phyloP scores from a whole-genome alignment of 768 basidiomycete species.

The Pleurotus djamor region DNA sequence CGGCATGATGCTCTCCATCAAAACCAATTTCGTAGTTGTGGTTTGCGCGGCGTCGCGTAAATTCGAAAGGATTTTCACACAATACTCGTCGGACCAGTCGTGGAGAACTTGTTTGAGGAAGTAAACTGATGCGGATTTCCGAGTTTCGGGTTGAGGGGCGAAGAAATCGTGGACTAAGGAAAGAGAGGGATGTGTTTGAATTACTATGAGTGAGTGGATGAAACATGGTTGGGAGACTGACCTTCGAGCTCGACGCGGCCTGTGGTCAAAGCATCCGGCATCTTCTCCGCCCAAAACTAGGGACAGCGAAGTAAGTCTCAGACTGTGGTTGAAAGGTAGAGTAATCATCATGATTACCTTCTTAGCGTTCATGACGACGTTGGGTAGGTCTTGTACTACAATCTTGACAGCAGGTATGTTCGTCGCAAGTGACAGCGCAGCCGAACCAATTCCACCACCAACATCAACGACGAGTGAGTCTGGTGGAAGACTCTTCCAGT shows the following conservation, averaged over 20 bases:
- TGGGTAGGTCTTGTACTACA: constrained; percentile 45
- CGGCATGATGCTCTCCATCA: constrained; percentile 38
- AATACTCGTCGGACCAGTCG: constrained; percentile 57
- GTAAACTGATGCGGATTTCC: constrained; percentile 42
- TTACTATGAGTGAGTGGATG: no score
- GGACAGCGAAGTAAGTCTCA: no score
- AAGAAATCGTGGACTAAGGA: constrained; percentile 9
- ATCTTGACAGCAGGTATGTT: constrained; percentile 27
- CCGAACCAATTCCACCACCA: constrained; percentile 50
- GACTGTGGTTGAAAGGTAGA: no score
- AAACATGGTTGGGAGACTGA: neutral
- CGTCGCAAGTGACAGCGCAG: constrained; percentile 17
- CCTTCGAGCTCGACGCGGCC: constrained; percentile 26
- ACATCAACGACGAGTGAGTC: constrained; percentile 46
- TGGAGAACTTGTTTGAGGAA: constrained; percentile 58
- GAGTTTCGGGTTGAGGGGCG: constrained; percentile 33
- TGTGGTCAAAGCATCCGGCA: constrained; percentile 1
- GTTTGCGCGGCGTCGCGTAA: constrained; percentile 33
- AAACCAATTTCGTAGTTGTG: constrained; percentile 31
- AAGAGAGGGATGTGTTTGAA: no score
- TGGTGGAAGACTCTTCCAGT: constrained; percentile 38
- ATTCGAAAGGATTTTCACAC: constrained; percentile 31
- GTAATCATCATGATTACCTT: constrained; percentile 26
- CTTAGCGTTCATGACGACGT: constrained; percentile 35
- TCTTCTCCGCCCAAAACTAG: constrained; percentile 7